A percentile compares a stretch with the other conserved stretches of the same genome.
phyloP scores from a whole-genome alignment of 2,329 filamentous ascomycete species.

The Diplodia seriata region DNA sequence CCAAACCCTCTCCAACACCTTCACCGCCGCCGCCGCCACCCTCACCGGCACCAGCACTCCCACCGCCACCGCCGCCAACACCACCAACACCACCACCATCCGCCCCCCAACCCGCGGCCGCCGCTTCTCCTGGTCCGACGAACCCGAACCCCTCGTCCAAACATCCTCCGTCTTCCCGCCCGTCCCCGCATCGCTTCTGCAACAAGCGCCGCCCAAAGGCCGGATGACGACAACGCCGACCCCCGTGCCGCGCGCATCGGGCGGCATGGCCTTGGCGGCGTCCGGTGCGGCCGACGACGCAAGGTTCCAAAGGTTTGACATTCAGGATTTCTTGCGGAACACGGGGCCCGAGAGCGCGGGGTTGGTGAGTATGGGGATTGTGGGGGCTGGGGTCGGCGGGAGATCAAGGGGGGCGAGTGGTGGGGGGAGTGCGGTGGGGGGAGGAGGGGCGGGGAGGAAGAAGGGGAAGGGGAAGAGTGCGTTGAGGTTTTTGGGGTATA shows the following conservation, averaged over 20 bases:
- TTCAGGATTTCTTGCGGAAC: conserved; percentile 49
- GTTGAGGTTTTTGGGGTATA: conserved; percentile 43
- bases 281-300: background rate
- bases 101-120: background rate
- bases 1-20: background rate
- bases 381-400: conserved; percentile 10
- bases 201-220: too few species aligned
- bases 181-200: too few species aligned
- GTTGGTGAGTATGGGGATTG: background rate
- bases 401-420: background rate
- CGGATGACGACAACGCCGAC: too few species aligned
- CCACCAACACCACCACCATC: background rate
- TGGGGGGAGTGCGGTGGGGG: background rate
- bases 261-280: background rate
- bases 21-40: conserved; percentile 2
- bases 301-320: conserved; percentile 36
- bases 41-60: background rate
- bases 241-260: background rate
- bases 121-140: background rate
- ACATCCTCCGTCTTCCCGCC: background rate
- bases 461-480: too few species aligned
- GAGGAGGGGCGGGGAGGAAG: too few species aligned
- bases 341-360: conserved; percentile 42
- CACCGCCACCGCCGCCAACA: background rate
- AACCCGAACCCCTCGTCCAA: too few species aligned